Evolutionary conservation across 202 grass and related monocot species (phyloP).

Genomic region (Setaria italica): DNA sequence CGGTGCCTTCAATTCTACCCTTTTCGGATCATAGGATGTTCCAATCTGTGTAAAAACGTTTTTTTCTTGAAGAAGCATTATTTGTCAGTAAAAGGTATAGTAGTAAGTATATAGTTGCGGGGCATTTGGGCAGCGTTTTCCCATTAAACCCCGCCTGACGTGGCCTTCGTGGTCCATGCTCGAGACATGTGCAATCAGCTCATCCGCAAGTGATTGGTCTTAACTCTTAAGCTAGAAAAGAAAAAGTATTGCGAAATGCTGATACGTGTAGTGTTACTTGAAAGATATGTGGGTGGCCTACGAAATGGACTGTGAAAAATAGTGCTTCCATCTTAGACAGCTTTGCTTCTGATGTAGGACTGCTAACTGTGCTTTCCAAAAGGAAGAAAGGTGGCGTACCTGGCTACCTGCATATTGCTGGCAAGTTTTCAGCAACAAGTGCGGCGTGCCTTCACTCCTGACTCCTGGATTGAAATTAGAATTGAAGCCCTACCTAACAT

Average conservation of each 20-base stretch:
- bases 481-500: conserved; percentile 3
- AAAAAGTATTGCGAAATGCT: not conserved
- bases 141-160: not conserved
- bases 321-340: not conserved
- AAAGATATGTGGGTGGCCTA: no score
- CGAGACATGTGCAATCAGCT: not conserved
- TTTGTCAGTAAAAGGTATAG: not conserved
- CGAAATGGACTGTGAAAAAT: no score
- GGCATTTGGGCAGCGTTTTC: conserved; percentile 7
- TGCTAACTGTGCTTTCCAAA: not conserved
- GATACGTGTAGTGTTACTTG: no score
- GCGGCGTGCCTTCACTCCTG: not conserved
- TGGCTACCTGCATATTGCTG: not conserved
- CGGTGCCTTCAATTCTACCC: no score
- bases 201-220: not conserved
- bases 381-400: not conserved
- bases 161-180: not conserved
- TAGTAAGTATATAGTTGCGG: not conserved
- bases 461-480: not conserved
- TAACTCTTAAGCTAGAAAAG: no score
- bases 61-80: not conserved
- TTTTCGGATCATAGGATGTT: no score
- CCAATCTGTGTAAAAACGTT: not conserved
- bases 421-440: conserved; percentile 23
- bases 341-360: conserved; percentile 44